Base-by-base conservation (phyloP, 345 rosid genomes). In the Garcia nutans region DNA sequence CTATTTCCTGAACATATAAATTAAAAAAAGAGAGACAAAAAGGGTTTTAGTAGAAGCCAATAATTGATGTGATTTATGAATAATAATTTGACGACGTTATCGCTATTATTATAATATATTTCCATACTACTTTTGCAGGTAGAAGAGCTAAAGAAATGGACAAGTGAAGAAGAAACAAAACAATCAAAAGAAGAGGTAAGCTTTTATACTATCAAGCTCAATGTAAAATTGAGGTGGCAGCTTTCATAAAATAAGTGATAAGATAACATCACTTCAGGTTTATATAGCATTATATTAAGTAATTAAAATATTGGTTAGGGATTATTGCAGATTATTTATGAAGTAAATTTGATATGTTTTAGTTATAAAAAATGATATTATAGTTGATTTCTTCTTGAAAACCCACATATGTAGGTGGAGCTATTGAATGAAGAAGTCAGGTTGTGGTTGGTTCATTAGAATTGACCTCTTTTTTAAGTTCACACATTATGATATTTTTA, bases 361-460 rank as follows among this genome's bases (percentile, higher is more conserved):
- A 33, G 41, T 37, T 5, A 37, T 37, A 37, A 37, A 37, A 37
- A 37, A 5, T n/a, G n/a, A n/a, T n/a, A n/a, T n/a, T n/a, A n/a
- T n/a, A 22, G 23, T 55, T 26, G 12, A 22, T 24, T 13, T 2
- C 56, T 60, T 55, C 58, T 50, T n/a, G 70, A 54, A 65, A 61
- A 68, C 72, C n/a, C 76, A 50, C 86, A 91, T 94, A 79, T 83
- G 73, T 90, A 86, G 77, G 81, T 83, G 84, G 85, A 91, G 83
- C 47, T 74, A 64, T 63, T 87, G 80, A 90, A 92, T 68, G 90
- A 88, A 86, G 90, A 94, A 68, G 74, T 92, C 56, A 78, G 73
- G 72, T 77, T 83, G 33, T 94, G 98, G 98, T 87, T n/a, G n/a
- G n/a, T n/a, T n/a, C n/a, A n/a, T n/a, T n/a, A n/a, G n/a, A n/a